Base-by-base conservation (phyloP, 805 yeast species). In the Metschnikowia drakensbergensis region DNA sequence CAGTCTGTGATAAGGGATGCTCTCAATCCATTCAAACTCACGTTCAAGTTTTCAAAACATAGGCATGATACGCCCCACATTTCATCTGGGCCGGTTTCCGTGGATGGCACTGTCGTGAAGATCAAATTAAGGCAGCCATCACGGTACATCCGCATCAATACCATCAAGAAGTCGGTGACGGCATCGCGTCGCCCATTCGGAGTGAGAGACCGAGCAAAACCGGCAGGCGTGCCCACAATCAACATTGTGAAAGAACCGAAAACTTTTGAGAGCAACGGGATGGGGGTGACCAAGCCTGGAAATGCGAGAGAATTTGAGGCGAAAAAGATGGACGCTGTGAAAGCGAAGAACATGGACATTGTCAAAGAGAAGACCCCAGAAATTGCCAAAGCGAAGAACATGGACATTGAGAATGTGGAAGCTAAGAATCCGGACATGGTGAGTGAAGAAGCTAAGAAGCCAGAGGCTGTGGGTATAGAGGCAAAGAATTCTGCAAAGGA, bases 1-100 rank as follows among this genome's bases (percentile, higher is more conserved):
- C n/a, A 37, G 26, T 36, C 31, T 17, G 53, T 48, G 3, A 48
- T 45, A 11, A 41, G 57, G n/a, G 59, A 53, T 9, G 25, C 34
- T 13, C 9, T 7, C 6, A 49, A 50, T 38, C 41, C 22, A 3
- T 46, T 51, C 51, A 43, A 33, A 13, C 32, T 50, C 3, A 45
- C 45, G 30, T 26, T 59, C 34, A 54, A 37, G 28, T 54, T 59
- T 10, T 27, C 32, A n/a, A 27, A 37, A 32, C 23, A 27, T 13
- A 35, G 5, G 37, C 37, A 3, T 5, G 28, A 4, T 11, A 4
- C 5, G 23, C n/a, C 9, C 3, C 6, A 17, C 17, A 1, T 17
- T 2, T 17, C 7, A 39, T 10, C 17, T 5, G 43, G 23, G 3
- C 36, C 43, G 4, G 32, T 42, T 34, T 33, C 38, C 9, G 45